These are phyloP conservation scores for Suillus alpinus DNA, from an alignment of 768 basidiomycete species.

Conservation along the genomic window DNA sequence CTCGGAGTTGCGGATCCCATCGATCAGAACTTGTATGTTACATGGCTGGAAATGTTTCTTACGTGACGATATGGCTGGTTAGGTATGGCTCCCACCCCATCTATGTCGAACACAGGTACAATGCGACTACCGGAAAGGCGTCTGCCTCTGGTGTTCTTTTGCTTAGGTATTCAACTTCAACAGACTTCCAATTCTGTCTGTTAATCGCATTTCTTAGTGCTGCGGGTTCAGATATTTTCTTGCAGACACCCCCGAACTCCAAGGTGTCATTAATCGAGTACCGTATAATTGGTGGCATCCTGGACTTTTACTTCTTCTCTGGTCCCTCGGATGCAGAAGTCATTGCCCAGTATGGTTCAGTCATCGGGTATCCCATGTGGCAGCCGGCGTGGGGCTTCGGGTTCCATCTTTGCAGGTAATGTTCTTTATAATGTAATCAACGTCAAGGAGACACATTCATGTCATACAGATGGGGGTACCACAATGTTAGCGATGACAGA, in stretches of 20 bases:
- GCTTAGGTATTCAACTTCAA: conserved; percentile 44
- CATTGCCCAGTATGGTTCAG: conserved; percentile 65
- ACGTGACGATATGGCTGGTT: not conserved
- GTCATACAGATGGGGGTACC: conserved; percentile 43
- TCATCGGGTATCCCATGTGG: conserved; percentile 69
- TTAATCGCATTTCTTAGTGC: conserved; percentile 38
- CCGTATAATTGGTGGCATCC: conserved; percentile 69
- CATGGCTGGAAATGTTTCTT: not conserved
- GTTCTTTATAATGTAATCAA: not conserved
- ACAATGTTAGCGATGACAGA: conserved; percentile 54
- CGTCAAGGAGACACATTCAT: conserved; percentile 1
- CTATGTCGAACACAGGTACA: conserved; percentile 70
- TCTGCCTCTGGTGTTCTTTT: conserved; percentile 76
- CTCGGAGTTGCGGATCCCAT: conserved; percentile 60
- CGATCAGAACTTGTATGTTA: conserved; percentile 63
- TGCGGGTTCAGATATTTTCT: conserved; percentile 69
- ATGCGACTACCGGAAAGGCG: conserved; percentile 45
- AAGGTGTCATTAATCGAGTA: conserved; percentile 65
- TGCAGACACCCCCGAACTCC: conserved; percentile 55
- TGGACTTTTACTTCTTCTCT: conserved; percentile 78
- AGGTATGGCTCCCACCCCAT: conserved; percentile 77
- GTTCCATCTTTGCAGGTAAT: conserved; percentile 68
- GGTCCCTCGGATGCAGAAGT: conserved; percentile 52
- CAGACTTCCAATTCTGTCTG: not conserved
- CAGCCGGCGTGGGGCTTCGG: conserved; percentile 77